These are phyloP conservation scores for Phytopythium cucurbitacearum DNA, from an alignment of 352 stramenopile genomes.

Conservation along the genomic window DNA sequence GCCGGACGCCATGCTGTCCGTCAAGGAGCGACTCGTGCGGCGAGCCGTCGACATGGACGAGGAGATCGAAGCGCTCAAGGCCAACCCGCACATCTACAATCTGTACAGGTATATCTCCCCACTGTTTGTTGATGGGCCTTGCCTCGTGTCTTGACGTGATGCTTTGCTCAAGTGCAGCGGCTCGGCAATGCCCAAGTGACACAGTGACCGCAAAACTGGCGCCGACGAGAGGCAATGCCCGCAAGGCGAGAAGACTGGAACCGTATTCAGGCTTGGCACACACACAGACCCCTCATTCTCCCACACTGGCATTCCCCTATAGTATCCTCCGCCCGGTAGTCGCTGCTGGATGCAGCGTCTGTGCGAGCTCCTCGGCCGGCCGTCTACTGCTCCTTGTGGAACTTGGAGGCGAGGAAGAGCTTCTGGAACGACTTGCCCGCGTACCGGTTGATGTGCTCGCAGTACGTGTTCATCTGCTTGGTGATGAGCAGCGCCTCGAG, in stretches of 20 bases:
- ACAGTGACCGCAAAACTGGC: not conserved
- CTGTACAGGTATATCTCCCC: conserved; percentile 37
- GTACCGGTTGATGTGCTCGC: conserved; percentile 90
- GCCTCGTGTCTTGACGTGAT: too few species aligned
- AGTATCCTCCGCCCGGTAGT: too few species aligned
- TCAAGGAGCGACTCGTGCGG: conserved; percentile 61
- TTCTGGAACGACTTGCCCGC: conserved; percentile 90
- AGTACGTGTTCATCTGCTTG: conserved; percentile 93
- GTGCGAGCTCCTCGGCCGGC: not conserved
- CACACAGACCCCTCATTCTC: not conserved
- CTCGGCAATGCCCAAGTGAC: not conserved
- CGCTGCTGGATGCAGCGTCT: not conserved
- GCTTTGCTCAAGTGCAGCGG: not conserved
- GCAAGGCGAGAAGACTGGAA: conserved; percentile 13
- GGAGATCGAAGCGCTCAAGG: conserved; percentile 50
- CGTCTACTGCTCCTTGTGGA: conserved; percentile 78
- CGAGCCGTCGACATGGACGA: conserved; percentile 40
- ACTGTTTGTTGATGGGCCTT: not conserved
- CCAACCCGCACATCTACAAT: conserved; percentile 58
- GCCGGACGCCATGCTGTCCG: conserved; percentile 46
- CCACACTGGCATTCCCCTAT: too few species aligned
- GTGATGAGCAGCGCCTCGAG: conserved; percentile 88
- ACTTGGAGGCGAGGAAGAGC: conserved; percentile 86
- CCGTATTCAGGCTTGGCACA: conserved; percentile 17
- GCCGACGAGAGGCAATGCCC: conserved; percentile 16